Conservation (phyloP, 2,329 filamentous ascomycete species). For the Periconia sp. region DNA sequence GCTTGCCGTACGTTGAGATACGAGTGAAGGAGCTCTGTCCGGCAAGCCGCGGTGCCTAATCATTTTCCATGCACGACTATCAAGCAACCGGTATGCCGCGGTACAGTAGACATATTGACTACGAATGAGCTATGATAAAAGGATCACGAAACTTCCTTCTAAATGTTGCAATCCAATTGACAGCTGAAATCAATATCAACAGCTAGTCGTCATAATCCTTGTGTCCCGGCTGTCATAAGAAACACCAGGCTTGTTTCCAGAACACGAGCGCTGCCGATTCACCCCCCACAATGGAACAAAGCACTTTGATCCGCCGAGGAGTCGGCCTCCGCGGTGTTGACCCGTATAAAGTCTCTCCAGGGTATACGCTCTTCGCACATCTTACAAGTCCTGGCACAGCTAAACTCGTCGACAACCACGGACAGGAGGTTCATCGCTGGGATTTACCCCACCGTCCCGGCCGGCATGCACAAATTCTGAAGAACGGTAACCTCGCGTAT, state of each 20-base stretch:
- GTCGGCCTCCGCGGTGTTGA: slow-evolving; percentile 51
- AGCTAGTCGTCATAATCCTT: too few species aligned
- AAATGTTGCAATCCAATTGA: too few species aligned
- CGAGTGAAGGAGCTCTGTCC: too few species aligned
- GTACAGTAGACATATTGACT: too few species aligned
- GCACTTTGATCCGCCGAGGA: slow-evolving; percentile 50
- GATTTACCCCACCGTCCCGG: slow-evolving; percentile 50
- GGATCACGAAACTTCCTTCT: too few species aligned
- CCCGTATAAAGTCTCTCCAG: slow-evolving; percentile 43
- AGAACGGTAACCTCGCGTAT: slow-evolving; percentile 53
- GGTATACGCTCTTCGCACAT: slow-evolving; percentile 51
- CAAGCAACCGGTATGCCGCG: too few species aligned
- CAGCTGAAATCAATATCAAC: too few species aligned
- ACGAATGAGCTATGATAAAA: too few species aligned
- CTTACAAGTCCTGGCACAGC: slow-evolving; percentile 48
- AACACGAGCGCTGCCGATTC: neutral
- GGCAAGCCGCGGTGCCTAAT: slow-evolving; percentile 11
- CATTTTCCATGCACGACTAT: too few species aligned
- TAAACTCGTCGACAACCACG: slow-evolving; percentile 49
- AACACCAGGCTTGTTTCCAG: neutral
- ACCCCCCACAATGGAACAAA: slow-evolving; percentile 48
- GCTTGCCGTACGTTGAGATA: too few species aligned
- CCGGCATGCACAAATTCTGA: slow-evolving; percentile 53
- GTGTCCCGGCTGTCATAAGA: neutral
- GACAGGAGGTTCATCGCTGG: slow-evolving; percentile 53